Evolutionary conservation across 345 rosid species (phyloP).

Genomic region (Gossypium longicalyx): DNA sequence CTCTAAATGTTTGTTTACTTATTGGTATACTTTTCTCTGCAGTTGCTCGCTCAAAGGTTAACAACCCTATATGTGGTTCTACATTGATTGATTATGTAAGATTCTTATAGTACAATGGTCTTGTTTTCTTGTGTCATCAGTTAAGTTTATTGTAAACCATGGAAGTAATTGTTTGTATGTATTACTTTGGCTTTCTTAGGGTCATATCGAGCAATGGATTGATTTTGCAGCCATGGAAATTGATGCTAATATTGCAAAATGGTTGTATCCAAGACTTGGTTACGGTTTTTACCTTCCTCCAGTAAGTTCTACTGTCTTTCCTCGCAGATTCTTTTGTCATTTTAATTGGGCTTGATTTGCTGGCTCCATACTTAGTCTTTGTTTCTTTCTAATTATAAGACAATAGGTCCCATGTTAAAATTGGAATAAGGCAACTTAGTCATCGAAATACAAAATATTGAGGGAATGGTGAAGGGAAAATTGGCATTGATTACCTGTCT

Average conservation of each 20-base stretch:
- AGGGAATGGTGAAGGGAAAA: too few relatives aligned
- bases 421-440: background rate
- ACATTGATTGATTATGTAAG: conserved; percentile 73
- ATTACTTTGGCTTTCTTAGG: conserved; percentile 37
- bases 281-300: conserved; percentile 57
- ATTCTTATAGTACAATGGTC: background rate
- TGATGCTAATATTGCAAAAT: conserved; percentile 52
- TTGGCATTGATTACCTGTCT: background rate
- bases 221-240: conserved; percentile 77
- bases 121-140: background rate
- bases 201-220: conserved; percentile 89
- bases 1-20: background rate
- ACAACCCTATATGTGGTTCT: conserved; percentile 58
- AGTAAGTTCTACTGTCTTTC: conserved; percentile 33
- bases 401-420: background rate
- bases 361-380: too few relatives aligned
- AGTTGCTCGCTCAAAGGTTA: conserved; percentile 72
- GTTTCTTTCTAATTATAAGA: background rate
- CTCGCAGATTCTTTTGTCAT: background rate
- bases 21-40: conserved; percentile 14
- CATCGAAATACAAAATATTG: background rate
- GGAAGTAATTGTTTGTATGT: conserved; percentile 12
- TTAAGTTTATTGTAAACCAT: background rate
- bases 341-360: background rate
- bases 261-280: conserved; percentile 68